These are phyloP conservation scores for Aspergillus mulundensis DNA, from an alignment of 495 filamentous ascomycete genomes.

Conservation along the genomic window DNA sequence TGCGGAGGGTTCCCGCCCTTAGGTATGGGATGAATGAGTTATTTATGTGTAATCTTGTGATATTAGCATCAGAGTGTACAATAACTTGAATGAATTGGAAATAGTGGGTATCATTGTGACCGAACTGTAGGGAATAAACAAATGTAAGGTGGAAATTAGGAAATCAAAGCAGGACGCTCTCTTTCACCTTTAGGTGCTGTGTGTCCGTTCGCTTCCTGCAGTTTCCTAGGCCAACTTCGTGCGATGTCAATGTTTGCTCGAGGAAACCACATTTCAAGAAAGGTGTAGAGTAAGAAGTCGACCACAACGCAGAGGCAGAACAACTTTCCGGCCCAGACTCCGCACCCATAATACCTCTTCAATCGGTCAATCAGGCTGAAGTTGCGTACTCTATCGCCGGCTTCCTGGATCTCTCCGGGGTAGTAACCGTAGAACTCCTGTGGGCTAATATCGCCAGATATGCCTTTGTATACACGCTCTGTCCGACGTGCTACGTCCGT, in stretches of 20 bases:
- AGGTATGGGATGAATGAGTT: neutral
- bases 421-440: constrained; percentile 84
- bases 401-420: constrained; percentile 58
- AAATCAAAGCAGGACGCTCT: constrained; percentile 9
- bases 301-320: constrained; percentile 94
- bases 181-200: constrained; percentile 5
- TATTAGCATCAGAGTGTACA: constrained; percentile 6
- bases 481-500: constrained; percentile 89
- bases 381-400: constrained; percentile 71
- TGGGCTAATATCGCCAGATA: constrained; percentile 74
- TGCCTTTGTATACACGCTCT: constrained; percentile 91
- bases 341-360: constrained; percentile 97
- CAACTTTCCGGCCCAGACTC: constrained; percentile 97
- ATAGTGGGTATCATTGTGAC: constrained; percentile 16
- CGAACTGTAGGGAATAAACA: neutral
- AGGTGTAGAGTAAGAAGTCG: constrained; percentile 83
- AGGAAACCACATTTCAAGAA: constrained; percentile 83
- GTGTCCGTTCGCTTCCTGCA: constrained; percentile 13
- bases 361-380: constrained; percentile 91
- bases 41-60: neutral
- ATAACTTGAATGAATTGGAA: neutral
- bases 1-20: neutral
- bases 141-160: constrained; percentile 1
- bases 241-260: constrained; percentile 81
- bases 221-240: constrained; percentile 84